Conservation (phyloP, 179 eudicot genomes). For the Corrigiola litoralis region DNA sequence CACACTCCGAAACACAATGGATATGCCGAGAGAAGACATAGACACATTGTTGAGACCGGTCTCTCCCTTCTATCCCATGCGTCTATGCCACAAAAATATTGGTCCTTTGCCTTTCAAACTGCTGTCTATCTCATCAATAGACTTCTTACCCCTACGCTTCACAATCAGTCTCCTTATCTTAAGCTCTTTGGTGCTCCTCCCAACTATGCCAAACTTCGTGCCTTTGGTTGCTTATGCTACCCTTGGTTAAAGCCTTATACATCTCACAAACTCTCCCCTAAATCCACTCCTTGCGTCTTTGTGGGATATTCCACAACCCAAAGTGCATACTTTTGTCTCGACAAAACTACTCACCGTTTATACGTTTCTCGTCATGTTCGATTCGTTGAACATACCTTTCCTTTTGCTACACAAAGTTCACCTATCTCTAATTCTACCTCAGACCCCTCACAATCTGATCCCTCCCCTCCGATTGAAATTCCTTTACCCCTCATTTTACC, state of each 20-base stretch:
- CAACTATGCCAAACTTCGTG: not conserved
- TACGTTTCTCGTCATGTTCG: not conserved
- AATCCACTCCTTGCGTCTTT: not conserved
- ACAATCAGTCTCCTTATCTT: not conserved
- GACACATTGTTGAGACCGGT: not conserved
- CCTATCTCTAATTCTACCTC: too few species aligned
- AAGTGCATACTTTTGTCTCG: not conserved
- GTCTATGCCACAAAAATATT: not conserved
- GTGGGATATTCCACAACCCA: not conserved
- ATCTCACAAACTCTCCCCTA: not conserved
- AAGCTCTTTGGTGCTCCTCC: not conserved
- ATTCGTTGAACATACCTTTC: not conserved
- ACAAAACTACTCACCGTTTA: not conserved
- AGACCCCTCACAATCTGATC: not conserved
- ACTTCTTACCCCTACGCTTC: not conserved
- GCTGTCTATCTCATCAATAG: not conserved
- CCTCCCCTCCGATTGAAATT: too few species aligned
- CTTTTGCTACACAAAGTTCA: not conserved
- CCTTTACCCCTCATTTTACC: too few species aligned
- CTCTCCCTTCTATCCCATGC: not conserved
- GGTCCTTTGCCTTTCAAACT: not conserved
- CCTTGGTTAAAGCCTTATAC: not conserved
- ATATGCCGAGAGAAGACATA: not conserved
- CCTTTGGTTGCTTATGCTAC: not conserved
- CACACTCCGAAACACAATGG: not conserved